Evolutionary conservation across 495 filamentous ascomycete species (phyloP), one percentile per base, ranked within the genome.

Genomic region (Trypethelium eluteriae): DNA sequence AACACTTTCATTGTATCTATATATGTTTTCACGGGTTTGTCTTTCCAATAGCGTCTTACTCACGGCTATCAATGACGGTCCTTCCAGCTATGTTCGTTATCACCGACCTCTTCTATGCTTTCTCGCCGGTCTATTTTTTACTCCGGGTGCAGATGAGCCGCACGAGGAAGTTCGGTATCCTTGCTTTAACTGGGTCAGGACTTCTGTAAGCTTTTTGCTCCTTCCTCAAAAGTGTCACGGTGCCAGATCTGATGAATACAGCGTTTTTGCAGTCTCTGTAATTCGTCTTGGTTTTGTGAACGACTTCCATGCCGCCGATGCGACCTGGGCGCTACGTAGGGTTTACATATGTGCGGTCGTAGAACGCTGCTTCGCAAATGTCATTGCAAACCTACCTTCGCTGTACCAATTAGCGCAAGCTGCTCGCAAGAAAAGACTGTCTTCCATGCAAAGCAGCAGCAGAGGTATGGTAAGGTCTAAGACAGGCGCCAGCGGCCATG

Each of bases 371-470:
- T 59, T 66, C 18, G 53, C 50, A 10, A 47, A 62, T 36, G 12
- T 66, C 35, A 62, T 66, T 59, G 64, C 64, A 38, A 44, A 66
- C 41, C 64, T 66, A 25, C 64, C 53, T 16, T 38, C 64, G 32
- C 7, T 66, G 38, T 66, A 39, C 50, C 49, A 39, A 59, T 59
- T 62, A 2, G 39, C 41, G 39, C 49, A 44, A 32, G 39, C 36
- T n/a, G 18, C 32, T 25, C 49, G 39, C 64, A 62, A 61, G 50
- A 61, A 61, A 35, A 36, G 16, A 4, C 3, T 53, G 9, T 25
- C 49, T 14, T 25, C n/a, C 18, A 53, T n/a, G 4, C 4, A 3
- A 25, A 53, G 49, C 16, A 18, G 49, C n/a, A 25, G 49, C n/a
- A 53, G n/a, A 53, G n/a, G 49, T 25, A 11, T 4, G 6, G n/a